Percentiles rank a stretch among this genome's conserved stretches.
These are phyloP conservation scores for Podaxis sp. DNA, from an alignment of 768 basidiomycete species.

Conservation along the genomic window DNA sequence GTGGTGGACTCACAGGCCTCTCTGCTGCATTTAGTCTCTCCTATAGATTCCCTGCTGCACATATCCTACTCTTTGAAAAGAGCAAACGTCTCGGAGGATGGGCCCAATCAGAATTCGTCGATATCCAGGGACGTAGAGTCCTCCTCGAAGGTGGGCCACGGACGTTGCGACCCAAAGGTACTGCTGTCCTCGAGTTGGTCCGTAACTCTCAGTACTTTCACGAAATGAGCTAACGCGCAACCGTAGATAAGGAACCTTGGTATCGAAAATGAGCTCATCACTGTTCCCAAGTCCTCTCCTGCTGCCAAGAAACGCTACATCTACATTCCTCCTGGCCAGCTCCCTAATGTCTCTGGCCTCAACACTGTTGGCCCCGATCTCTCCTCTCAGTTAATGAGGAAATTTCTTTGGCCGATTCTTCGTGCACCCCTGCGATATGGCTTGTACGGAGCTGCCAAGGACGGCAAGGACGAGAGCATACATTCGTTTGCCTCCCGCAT, in stretches of 20 bases:
- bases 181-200: conserved; percentile 77
- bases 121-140: conserved; percentile 37
- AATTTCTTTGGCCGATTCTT: conserved; percentile 29
- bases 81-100: conserved; percentile 77
- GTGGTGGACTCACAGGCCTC: conserved; percentile 81
- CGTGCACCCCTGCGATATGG: conserved; percentile 59
- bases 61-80: conserved; percentile 71
- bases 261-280: conserved; percentile 58
- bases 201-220: conserved; percentile 22
- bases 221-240: background rate
- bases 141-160: conserved; percentile 86
- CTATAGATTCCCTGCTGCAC: conserved; percentile 54
- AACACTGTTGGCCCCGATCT: conserved; percentile 37
- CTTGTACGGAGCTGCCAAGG: conserved; percentile 36
- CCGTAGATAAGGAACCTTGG: conserved; percentile 73
- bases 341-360: conserved; percentile 44
- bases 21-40: conserved; percentile 79
- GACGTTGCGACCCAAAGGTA: conserved; percentile 77
- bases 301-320: conserved; percentile 81
- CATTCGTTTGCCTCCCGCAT: conserved; percentile 74
- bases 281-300: conserved; percentile 61
- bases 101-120: conserved; percentile 62
- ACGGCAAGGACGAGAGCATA: conserved; percentile 69
- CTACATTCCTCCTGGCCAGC: conserved; percentile 39
- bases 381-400: conserved; percentile 35